phyloP scores from a whole-genome alignment of 2,329 filamentous ascomycete species.

The Ascochyta clinopodiicola region DNA sequence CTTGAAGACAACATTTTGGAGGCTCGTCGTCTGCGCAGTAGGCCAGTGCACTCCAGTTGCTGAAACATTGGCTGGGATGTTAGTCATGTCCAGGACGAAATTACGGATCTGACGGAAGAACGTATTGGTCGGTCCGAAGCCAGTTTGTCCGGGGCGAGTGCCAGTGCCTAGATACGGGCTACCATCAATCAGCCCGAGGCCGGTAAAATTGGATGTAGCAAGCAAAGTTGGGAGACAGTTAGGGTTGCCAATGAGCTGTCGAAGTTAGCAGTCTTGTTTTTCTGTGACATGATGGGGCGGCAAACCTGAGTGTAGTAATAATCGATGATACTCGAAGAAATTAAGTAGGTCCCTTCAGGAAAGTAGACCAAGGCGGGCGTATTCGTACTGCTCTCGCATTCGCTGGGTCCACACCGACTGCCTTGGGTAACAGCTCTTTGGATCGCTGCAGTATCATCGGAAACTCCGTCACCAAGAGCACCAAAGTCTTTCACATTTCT shows the following conservation, averaged over 20 bases:
- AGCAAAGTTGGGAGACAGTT: conserved; percentile 63
- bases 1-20: conserved; percentile 55
- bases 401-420: conserved; percentile 50
- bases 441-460: conserved; percentile 62
- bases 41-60: conserved; percentile 57
- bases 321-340: conserved; percentile 64
- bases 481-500: conserved; percentile 54
- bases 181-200: conserved; percentile 64
- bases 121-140: conserved; percentile 62
- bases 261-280: conserved; percentile 4
- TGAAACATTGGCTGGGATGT: conserved; percentile 54
- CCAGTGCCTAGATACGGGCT: conserved; percentile 56
- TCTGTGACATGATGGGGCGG: background rate
- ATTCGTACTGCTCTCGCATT: conserved; percentile 55
- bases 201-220: conserved; percentile 60
- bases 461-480: conserved; percentile 45
- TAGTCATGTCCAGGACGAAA: conserved; percentile 66
- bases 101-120: conserved; percentile 72
- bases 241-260: conserved; percentile 63
- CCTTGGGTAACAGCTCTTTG: conserved; percentile 52
- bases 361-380: conserved; percentile 65
- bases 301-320: conserved; percentile 66
- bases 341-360: conserved; percentile 64
- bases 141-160: conserved; percentile 39
- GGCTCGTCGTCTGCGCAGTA: conserved; percentile 53